Percentiles rank a stretch among this genome's conserved stretches.
phyloP scores from a whole-genome alignment of 2,329 filamentous ascomycete species.

The Fusarium buxicola region DNA sequence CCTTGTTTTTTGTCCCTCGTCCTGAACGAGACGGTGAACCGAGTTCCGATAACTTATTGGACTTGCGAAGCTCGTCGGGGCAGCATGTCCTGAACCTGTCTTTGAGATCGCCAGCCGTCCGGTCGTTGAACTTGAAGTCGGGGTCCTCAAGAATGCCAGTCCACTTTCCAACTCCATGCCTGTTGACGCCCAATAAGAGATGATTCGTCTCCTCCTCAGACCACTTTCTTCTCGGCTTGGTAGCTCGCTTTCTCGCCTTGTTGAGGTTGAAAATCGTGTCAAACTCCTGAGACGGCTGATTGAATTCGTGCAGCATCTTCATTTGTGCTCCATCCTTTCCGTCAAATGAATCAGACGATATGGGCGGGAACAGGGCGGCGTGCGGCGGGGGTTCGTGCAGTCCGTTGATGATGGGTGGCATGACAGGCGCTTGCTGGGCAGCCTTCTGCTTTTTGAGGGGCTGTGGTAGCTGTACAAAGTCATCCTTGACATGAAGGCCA shows the following conservation, averaged over 20 bases:
- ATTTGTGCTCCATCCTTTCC: conserved; percentile 59
- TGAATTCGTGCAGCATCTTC: conserved; percentile 57
- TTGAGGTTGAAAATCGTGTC: conserved; percentile 44
- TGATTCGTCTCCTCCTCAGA: conserved; percentile 73
- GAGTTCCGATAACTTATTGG: conserved; percentile 48
- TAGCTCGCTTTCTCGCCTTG: conserved; percentile 65
- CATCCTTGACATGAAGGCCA: conserved; percentile 64
- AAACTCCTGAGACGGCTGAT: conserved; percentile 49
- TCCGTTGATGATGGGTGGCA: conserved; percentile 74
- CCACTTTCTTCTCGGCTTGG: conserved; percentile 72
- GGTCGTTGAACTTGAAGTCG: conserved; percentile 69
- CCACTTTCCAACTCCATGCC: conserved; percentile 74
- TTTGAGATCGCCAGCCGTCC: conserved; percentile 72
- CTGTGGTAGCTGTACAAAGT: conserved; percentile 72
- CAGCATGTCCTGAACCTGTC: conserved; percentile 75
- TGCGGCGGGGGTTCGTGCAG: conserved; percentile 71
- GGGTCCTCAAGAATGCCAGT: conserved; percentile 72
- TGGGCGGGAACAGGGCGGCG: conserved; percentile 72
- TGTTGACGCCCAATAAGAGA: conserved; percentile 69
- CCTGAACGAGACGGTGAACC: conserved; percentile 36
- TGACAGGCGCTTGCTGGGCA: conserved; percentile 61
- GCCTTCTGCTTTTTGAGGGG: conserved; percentile 74
- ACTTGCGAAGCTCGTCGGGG: conserved; percentile 67
- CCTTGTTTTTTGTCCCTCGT: conserved; percentile 51
- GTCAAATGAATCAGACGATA: conserved; percentile 67